phyloP scores from a whole-genome alignment of 345 rosid genomes.

The Acer yangbiense region DNA sequence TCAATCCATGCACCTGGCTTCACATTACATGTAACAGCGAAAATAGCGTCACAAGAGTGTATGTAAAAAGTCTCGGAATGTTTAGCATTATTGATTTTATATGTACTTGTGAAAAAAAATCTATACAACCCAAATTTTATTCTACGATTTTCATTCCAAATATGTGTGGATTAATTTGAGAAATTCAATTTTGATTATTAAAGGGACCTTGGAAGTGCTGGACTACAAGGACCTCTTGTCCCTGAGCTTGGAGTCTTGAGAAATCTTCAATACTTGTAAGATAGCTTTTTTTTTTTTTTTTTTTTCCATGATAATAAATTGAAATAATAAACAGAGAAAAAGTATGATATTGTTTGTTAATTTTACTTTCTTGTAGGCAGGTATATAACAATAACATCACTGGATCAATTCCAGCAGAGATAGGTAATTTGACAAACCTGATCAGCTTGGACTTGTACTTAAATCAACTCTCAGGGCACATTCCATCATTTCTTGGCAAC shows the following conservation, averaged over 20 bases:
- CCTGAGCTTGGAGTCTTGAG: constrained; percentile 44
- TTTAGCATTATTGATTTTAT: neutral
- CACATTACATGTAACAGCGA: constrained; percentile 41
- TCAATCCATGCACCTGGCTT: constrained; percentile 52
- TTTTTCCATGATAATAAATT: neutral
- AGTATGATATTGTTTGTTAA: neutral
- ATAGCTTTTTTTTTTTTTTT: neutral
- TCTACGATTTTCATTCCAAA: neutral
- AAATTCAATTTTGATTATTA: constrained; percentile 10
- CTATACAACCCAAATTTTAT: neutral
- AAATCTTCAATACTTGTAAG: constrained; percentile 55
- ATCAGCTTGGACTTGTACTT: constrained; percentile 38
- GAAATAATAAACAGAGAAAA: neutral
- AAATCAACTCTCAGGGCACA: constrained; percentile 39
- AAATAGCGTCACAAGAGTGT: constrained; percentile 36
- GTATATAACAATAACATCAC: constrained; percentile 25
- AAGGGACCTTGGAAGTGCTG: constrained; percentile 49
- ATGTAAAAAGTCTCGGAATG: constrained; percentile 7
- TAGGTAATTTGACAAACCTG: constrained; percentile 42
- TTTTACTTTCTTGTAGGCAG: constrained; percentile 27
- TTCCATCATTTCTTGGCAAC: constrained; percentile 46
- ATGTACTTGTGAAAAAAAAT: too few relatives aligned
- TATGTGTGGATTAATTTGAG: neutral
- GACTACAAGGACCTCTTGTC: constrained; percentile 42
- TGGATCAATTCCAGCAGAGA: constrained; percentile 40